Percentiles rank a stretch among this genome's conserved stretches.
Evolutionary conservation across 2,329 filamentous ascomycete species (phyloP).

Genomic region (Xylariales sp.): DNA sequence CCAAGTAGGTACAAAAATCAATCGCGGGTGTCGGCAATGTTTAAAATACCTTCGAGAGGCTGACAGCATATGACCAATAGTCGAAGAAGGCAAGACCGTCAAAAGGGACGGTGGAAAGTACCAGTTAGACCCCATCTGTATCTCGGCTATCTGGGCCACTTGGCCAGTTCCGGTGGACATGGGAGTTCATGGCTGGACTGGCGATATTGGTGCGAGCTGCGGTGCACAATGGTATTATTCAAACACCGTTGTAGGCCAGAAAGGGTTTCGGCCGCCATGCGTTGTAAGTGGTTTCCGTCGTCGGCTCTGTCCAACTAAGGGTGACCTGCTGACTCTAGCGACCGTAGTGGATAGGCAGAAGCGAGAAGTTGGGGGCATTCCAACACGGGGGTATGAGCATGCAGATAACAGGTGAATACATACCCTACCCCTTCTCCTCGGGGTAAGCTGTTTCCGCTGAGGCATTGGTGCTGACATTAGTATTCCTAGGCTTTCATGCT

Average conservation of each 20-base stretch:
- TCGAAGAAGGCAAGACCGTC: background rate
- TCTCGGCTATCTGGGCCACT: background rate
- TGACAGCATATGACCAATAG: background rate
- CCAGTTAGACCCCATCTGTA: background rate
- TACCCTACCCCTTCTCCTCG: background rate
- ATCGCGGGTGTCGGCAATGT: no score
- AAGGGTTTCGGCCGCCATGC: background rate
- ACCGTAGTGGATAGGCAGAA: constrained; percentile 1
- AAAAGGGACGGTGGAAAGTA: no score
- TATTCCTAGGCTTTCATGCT: background rate
- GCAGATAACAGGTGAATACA: background rate
- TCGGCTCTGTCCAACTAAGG: no score
- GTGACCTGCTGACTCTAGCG: background rate
- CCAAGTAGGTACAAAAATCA: background rate
- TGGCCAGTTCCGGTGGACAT: background rate
- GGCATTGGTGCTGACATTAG: no score
- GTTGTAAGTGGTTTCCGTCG: background rate
- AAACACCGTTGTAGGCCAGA: background rate
- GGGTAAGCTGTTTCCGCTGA: no score
- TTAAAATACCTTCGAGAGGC: background rate
- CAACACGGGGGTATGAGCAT: background rate
- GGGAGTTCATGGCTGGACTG: background rate
- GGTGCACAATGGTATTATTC: background rate
- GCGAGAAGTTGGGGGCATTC: background rate
- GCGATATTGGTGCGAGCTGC: background rate